Percentiles rank a stretch among this genome's conserved stretches.
These are phyloP conservation scores for Sequoia sempervirens DNA, from an alignment of 75 land plant genomes.

Conservation along the genomic window DNA sequence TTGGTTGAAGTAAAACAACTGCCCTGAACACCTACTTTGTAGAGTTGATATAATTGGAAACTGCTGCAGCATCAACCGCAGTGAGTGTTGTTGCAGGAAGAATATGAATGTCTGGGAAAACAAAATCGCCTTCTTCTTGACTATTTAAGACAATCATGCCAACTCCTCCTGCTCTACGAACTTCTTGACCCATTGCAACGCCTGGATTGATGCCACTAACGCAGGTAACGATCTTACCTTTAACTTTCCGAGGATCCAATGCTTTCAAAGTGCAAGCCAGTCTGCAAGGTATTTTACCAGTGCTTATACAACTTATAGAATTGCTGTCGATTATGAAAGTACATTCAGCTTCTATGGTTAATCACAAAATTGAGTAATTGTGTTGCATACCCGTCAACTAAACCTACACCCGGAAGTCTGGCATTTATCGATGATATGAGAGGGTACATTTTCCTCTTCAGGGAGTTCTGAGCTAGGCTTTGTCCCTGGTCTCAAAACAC, in stretches of 20 bases:
- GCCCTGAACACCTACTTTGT: slow-evolving; percentile 20
- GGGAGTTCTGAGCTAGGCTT: slow-evolving; percentile 5
- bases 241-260: slow-evolving; percentile 35
- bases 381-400: slow-evolving; percentile 6
- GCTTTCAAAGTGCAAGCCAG: slow-evolving; percentile 14
- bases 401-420: background rate
- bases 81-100: slow-evolving; percentile 34
- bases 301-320: background rate
- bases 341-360: background rate
- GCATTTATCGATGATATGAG: slow-evolving; percentile 14
- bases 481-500: slow-evolving; percentile 14
- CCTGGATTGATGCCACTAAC: slow-evolving; percentile 13
- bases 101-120: slow-evolving; percentile 22
- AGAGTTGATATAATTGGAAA: slow-evolving; percentile 26
- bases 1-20: slow-evolving; percentile 6
- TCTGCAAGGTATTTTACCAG: slow-evolving; percentile 26
- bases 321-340: background rate
- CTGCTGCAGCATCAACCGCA: slow-evolving; percentile 4
- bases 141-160: slow-evolving; percentile 32
- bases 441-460: slow-evolving; percentile 12
- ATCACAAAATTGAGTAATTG: background rate
- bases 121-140: slow-evolving; percentile 9
- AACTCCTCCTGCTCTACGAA: slow-evolving; percentile 32
- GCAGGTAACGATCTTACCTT: slow-evolving; percentile 53
- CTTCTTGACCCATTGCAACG: slow-evolving; percentile 29